A percentile compares a stretch with the other conserved stretches of the same genome.
These are phyloP conservation scores for Akebia trifoliata DNA, from an alignment of 164 flowering plant species.

Conservation along the genomic window DNA sequence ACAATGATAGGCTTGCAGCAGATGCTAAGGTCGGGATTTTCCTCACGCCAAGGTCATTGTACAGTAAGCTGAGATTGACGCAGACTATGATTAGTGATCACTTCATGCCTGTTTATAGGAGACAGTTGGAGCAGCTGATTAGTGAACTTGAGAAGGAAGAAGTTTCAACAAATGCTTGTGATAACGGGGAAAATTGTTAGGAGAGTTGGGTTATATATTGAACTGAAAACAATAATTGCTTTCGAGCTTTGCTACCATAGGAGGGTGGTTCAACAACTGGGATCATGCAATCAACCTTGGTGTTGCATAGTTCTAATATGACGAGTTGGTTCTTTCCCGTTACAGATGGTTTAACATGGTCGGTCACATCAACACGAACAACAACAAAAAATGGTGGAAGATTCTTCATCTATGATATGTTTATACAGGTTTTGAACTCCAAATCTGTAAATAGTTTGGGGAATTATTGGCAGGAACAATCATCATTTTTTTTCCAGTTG, in stretches of 20 bases:
- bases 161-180: background rate
- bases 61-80: constrained; percentile 80
- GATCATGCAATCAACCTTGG: background rate
- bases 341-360: too few species aligned
- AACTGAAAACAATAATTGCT: background rate
- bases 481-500: too few species aligned
- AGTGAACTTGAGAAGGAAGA: constrained; percentile 50
- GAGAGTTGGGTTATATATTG: background rate
- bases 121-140: constrained; percentile 74
- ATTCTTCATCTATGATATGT: too few species aligned
- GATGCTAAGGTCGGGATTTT: constrained; percentile 61
- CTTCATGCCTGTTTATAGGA: constrained; percentile 88
- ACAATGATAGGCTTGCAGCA: constrained; percentile 3
- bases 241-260: background rate
- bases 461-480: too few species aligned
- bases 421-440: too few species aligned
- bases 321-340: too few species aligned
- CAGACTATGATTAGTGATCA: constrained; percentile 89
- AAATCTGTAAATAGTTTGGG: too few species aligned
- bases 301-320: too few species aligned
- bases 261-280: background rate
- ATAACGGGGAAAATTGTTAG: background rate
- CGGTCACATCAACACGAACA: too few species aligned
- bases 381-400: too few species aligned
- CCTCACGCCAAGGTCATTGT: constrained; percentile 66